Base-by-base conservation (phyloP, 2,329 filamentous ascomycete species). In the Verticillium nubilum region DNA sequence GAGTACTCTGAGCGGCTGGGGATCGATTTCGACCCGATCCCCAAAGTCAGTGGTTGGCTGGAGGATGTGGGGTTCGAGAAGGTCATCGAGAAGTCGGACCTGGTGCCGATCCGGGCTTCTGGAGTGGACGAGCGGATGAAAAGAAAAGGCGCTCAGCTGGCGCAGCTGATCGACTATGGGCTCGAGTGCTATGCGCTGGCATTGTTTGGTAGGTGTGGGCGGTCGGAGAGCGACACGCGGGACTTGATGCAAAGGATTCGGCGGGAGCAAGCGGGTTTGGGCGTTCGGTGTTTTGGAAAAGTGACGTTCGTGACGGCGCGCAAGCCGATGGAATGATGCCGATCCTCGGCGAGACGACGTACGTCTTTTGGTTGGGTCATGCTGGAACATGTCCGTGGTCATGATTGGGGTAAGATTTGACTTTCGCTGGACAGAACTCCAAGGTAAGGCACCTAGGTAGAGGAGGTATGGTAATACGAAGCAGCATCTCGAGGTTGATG, bases 11-110 rank as follows among this genome's bases (percentile, higher is more conserved):
- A 63, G 13, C 64, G 66, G 17, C 63, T 72, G 17, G 72, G 70
- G 10, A 65, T 79, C 17, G 72, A 78, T 52, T 76, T 73, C 55
- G 76, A 77, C 58, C 76, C 77, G 0, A 68, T 72, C 13, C 72
- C 74, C 4, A 68, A 66, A 19, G 68, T 74, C 1, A 65, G 72
- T 6, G 66, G 65, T 9, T 74, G 70, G 65, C 66, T 79, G 17
- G 59, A 69, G 4, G 68, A 71, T 0, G 63, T 74, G 3, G 76
- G 75, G n/a, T 77, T 76, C 58, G 76, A 77, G 54, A 67, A 66
- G 31, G 70, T 77, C 23, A 67, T 72, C 0, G 74, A 78, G 62
- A 68, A 73, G 13, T 73, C 68, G 23, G 75, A 79, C 62, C 75
- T 76, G 64, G 61, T 79, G 27, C 77, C 77, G 1, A 64, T 78